Conservation (phyloP, 768 basidiomycete species). For the Suillus lakei region DNA sequence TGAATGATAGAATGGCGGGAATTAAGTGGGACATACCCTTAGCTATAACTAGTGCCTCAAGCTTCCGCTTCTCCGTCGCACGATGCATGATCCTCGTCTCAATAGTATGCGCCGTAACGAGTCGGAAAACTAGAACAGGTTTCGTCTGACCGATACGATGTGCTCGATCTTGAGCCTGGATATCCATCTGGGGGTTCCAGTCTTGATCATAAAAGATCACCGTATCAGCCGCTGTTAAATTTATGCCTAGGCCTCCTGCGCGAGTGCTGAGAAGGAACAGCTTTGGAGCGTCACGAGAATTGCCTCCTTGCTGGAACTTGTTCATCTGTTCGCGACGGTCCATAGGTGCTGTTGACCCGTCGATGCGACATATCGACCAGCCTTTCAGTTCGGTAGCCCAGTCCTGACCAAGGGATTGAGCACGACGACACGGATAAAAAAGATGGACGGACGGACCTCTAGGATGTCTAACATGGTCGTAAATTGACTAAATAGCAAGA, state of each 20-base stretch:
- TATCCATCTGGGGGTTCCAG: conserved; percentile 90
- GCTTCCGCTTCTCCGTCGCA: conserved; percentile 84
- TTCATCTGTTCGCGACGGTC: conserved; percentile 88
- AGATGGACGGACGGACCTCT: conserved; percentile 54
- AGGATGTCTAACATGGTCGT: conserved; percentile 96
- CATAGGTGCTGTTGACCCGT: conserved; percentile 82
- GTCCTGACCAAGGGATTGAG: conserved; percentile 49
- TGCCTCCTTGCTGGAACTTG: conserved; percentile 75
- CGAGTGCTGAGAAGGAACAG: conserved; percentile 91
- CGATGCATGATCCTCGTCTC: conserved; percentile 91
- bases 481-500: conserved; percentile 91
- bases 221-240: conserved; percentile 73
- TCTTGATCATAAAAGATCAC: conserved; percentile 31
- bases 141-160: conserved; percentile 95
- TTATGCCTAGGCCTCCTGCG: conserved; percentile 96
- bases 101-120: conserved; percentile 86
- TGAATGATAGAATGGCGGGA: background rate
- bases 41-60: conserved; percentile 95
- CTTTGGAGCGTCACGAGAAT: conserved; percentile 62
- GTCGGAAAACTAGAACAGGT: conserved; percentile 88
- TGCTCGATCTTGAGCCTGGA: conserved; percentile 94
- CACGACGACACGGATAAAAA: background rate
- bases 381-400: conserved; percentile 88
- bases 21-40: conserved; percentile 55
- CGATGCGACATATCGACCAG: conserved; percentile 89